phyloP scores from a whole-genome alignment of 2,329 filamentous ascomycete genomes.

The Westerdykella aurantiaca region DNA sequence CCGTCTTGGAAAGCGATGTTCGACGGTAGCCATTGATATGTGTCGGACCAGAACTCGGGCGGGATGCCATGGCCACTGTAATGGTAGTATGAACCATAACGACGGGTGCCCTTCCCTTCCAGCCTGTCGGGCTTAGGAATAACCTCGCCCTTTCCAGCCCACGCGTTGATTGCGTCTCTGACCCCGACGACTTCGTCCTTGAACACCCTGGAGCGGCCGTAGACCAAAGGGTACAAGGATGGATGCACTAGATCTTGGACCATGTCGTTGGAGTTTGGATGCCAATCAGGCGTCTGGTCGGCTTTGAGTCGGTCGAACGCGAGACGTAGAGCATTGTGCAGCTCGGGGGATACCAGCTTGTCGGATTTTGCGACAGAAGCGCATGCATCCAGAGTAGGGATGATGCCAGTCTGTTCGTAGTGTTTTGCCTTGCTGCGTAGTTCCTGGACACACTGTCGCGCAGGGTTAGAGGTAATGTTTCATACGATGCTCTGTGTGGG shows the following conservation, averaged over 20 bases:
- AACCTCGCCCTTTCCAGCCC: slow-evolving; percentile 17
- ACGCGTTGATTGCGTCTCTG: slow-evolving; percentile 12
- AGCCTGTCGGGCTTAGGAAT: slow-evolving; percentile 1
- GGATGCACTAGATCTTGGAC: slow-evolving; percentile 60
- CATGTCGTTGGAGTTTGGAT: slow-evolving; percentile 50
- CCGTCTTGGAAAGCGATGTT: slow-evolving; percentile 38
- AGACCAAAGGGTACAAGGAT: slow-evolving; percentile 55
- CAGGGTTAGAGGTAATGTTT: no score
- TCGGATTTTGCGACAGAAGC: slow-evolving; percentile 50
- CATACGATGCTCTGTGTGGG: background rate
- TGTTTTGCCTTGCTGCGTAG: slow-evolving; percentile 45
- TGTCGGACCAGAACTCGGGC: background rate
- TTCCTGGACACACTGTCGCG: slow-evolving; percentile 29
- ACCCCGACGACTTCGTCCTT: slow-evolving; percentile 13
- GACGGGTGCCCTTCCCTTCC: background rate
- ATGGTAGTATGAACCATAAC: background rate
- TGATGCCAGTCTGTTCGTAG: slow-evolving; percentile 35
- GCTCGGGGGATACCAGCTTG: slow-evolving; percentile 30
- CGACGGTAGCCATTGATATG: slow-evolving; percentile 45
- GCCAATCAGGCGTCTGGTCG: slow-evolving; percentile 51
- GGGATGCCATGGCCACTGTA: background rate
- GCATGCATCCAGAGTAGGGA: slow-evolving; percentile 41
- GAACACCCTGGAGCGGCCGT: slow-evolving; percentile 44
- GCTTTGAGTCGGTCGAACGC: slow-evolving; percentile 47
- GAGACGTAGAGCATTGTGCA: slow-evolving; percentile 38